Base-by-base conservation (phyloP, 106 monocot species). In the Cymbidium sinense region DNA sequence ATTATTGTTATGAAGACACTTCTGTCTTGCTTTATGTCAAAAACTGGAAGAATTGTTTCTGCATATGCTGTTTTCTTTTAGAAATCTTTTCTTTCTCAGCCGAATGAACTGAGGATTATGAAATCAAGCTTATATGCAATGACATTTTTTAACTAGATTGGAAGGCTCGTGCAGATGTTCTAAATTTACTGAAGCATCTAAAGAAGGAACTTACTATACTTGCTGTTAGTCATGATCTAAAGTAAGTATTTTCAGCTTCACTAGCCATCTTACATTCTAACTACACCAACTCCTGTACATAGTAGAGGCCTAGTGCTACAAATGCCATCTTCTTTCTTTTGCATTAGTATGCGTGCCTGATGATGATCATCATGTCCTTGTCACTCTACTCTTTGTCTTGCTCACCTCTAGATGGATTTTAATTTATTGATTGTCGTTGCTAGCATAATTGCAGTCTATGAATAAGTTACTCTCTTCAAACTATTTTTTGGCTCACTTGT, bases 101-200 rank as follows among this genome's bases (percentile, higher is more conserved):
- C 34, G 35, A 17, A 13, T 71, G 3, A 36, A 34, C 6, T 41
- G 9, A 41, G 41, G 41, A 41, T 35, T 52, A 52, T 33, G 70
- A 19, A 29, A 71, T 20, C 23, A 74, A 74, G 44, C 43, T 43
- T 43, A 43, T 47, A 47, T 4, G 23, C 17, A 47, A 20, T 75
- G 25, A 1, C 13, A 50, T 44, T 33, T 76, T 10, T 71, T 50
- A 30, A 62, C 64, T 55, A 98, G 94, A 98, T 92, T 98, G 96
- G 96, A 92, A 88, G 81, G 96, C 96, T 50, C 89, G 94, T 43
- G 84, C 85, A 70, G 96, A 98, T 84, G 93, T 98, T 79, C 91
- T 94, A 73, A 94, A 91, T 76, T 75, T 98, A 74, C 77, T 98
- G 30, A 91, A 87, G 78, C 71, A 87, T 79, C 78, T 96, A 36